phyloP scores from a whole-genome alignment of 257 asterid species.

The Phtheirospermum japonicum region DNA sequence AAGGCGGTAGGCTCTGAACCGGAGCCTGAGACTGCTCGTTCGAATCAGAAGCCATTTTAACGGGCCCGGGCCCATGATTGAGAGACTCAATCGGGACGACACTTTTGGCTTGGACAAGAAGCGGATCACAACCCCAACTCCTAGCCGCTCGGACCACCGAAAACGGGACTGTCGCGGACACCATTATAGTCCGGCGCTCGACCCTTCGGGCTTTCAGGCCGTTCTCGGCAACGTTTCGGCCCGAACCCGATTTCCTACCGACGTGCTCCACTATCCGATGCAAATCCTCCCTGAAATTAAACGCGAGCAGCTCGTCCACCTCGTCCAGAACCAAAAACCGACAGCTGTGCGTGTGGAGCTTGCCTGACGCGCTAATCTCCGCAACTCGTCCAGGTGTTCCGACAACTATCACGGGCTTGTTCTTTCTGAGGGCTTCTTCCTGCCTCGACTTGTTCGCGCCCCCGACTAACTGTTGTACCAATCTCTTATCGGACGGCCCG shows the following conservation, averaged over 20 bases:
- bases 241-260: constrained; percentile 67
- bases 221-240: constrained; percentile 25
- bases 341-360: constrained; percentile 87
- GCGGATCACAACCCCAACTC: constrained; percentile 91
- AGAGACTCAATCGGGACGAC: constrained; percentile 58
- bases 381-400: constrained; percentile 98
- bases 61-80: constrained; percentile 27
- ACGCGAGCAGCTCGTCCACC: constrained; percentile 90
- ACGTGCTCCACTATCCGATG: constrained; percentile 90
- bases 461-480: constrained; percentile 96
- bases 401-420: constrained; percentile 80
- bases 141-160: constrained; percentile 87
- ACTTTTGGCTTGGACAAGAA: constrained; percentile 76
- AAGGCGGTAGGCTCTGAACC: constrained; percentile 82
- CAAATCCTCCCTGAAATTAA: constrained; percentile 87
- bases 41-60: constrained; percentile 31
- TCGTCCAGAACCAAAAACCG: constrained; percentile 83
- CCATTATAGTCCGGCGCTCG: constrained; percentile 79
- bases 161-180: constrained; percentile 97
- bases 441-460: constrained; percentile 95
- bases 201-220: constrained; percentile 35
- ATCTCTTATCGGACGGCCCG: constrained; percentile 83
- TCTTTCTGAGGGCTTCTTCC: constrained; percentile 91
- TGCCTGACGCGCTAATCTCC: constrained; percentile 84
- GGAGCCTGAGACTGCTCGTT: constrained; percentile 41